A percentile compares a stretch with the other conserved stretches of the same genome.
Conservation (phyloP, 306 rosid genomes). For the Cicer chorassanicum region DNA sequence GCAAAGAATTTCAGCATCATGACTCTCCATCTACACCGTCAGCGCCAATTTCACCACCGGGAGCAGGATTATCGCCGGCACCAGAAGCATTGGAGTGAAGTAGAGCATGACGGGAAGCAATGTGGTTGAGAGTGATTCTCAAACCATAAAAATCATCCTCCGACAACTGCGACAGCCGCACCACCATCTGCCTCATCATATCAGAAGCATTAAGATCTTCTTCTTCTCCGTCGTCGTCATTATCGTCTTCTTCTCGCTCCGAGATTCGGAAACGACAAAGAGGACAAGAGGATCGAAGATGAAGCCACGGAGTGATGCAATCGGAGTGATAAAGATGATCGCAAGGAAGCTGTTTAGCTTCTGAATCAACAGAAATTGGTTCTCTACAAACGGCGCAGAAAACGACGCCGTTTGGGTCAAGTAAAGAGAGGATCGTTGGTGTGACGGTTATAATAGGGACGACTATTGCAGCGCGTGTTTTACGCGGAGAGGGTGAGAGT, state of each 20-base stretch:
- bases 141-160: constrained; percentile 63
- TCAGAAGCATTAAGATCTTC: constrained; percentile 41
- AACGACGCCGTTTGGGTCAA: constrained; percentile 55
- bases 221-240: background rate
- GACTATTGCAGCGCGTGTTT: background rate
- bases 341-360: constrained; percentile 78
- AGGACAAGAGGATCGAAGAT: constrained; percentile 70
- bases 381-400: constrained; percentile 81
- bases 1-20: background rate
- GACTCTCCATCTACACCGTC: constrained; percentile 1
- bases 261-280: constrained; percentile 67
- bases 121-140: constrained; percentile 63
- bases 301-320: constrained; percentile 89
- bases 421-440: constrained; percentile 41
- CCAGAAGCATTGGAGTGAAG: constrained; percentile 3
- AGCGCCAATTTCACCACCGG: background rate
- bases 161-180: constrained; percentile 55
- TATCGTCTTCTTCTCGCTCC: background rate
- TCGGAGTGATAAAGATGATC: constrained; percentile 75
- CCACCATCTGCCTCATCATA: constrained; percentile 46
- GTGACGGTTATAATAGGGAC: constrained; percentile 52
- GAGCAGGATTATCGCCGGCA: background rate
- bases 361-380: constrained; percentile 44
- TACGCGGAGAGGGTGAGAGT: background rate
- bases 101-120: constrained; percentile 58